Base-by-base conservation (phyloP, 805 yeast species). In the Kodamaea kaohsiungensis region DNA sequence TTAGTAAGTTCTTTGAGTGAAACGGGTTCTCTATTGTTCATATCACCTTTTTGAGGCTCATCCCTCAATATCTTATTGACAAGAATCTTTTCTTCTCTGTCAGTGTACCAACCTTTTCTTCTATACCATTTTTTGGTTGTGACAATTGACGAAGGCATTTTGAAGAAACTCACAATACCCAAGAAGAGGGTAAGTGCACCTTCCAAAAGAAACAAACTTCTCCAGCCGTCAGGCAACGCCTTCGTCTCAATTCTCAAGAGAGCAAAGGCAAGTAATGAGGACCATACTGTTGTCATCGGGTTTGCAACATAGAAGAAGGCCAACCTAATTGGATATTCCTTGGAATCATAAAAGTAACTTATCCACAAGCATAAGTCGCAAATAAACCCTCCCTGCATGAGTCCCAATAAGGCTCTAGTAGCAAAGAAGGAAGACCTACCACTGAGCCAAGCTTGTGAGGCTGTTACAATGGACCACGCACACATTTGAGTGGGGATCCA, bases 281-380 rank as follows among this genome's bases (percentile, higher is more conserved):
- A 61, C 48, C 68, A 18, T 67, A 81, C 78, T 46, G 70, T 72
- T 0, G 86, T 78, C 19, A 77, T 54, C 1, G 85, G 79, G 53
- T 78, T 72, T 2, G 87, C 77, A 18, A 83, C 76, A 79, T 86
- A 86, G 64, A 87, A 86, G 60, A 77, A 77, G 0, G 88, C 79
- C 27, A 86, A 69, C 52, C 91, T 71, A 19, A 83, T 65, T 1
- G 88, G 76, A 15, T 87, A 71, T 65, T 87, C 91, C 27, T 73
- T 65, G 30, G 80, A 63, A 8, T 83, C 86, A 69, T 81, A 87
- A 68, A 86, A 87, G 66, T 85, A 87, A 1, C 87, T 80, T 66
- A 87, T 70, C 84, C 87, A 87, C 48, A 86, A 68, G 53, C 82
- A 77, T 35, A 81, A 69, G 60, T 86, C 90, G 35, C 88, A 86